phyloP scores from a whole-genome alignment of 768 basidiomycete species.

The Udeniomyces megalosporus region DNA sequence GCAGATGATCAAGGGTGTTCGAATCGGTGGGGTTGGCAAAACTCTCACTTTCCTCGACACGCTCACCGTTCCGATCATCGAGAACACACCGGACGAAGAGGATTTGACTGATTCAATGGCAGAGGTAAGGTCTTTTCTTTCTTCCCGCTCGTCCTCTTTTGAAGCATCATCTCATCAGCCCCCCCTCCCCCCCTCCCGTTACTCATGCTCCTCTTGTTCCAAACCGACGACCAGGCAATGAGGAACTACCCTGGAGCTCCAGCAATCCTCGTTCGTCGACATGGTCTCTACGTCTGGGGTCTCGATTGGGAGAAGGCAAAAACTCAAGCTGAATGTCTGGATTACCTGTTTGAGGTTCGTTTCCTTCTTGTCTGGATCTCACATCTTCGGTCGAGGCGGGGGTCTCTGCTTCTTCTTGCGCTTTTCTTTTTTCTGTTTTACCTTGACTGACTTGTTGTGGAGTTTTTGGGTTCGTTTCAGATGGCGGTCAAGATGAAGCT shows the following conservation, averaged over 20 bases:
- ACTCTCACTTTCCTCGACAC: conserved; percentile 72
- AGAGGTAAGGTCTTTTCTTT: conserved; percentile 28
- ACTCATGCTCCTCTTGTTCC: too few relatives aligned
- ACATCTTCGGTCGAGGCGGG: too few relatives aligned
- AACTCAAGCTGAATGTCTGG: conserved; percentile 77
- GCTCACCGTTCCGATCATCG: conserved; percentile 69
- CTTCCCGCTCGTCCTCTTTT: too few relatives aligned
- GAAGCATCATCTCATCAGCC: too few relatives aligned
- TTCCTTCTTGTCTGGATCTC: too few relatives aligned
- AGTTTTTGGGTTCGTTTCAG: background rate
- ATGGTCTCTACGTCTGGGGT: conserved; percentile 77
- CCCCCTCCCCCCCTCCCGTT: too few relatives aligned
- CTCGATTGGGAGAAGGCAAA: conserved; percentile 64
- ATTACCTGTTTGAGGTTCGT: conserved; percentile 60
- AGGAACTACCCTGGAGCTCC: conserved; percentile 58
- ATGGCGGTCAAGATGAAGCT: conserved; percentile 68
- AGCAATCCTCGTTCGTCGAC: conserved; percentile 57
- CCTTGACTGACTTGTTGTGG: background rate
- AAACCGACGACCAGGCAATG: conserved; percentile 41
- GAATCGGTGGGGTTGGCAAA: conserved; percentile 56
- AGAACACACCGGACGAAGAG: conserved; percentile 80
- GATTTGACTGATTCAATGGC: conserved; percentile 80
- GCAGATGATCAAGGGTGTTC: conserved; percentile 84
- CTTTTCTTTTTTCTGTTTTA: background rate
- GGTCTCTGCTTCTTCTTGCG: too few relatives aligned